Conservation (phyloP, 148 eudicot species). For the Diospyros lotus region DNA sequence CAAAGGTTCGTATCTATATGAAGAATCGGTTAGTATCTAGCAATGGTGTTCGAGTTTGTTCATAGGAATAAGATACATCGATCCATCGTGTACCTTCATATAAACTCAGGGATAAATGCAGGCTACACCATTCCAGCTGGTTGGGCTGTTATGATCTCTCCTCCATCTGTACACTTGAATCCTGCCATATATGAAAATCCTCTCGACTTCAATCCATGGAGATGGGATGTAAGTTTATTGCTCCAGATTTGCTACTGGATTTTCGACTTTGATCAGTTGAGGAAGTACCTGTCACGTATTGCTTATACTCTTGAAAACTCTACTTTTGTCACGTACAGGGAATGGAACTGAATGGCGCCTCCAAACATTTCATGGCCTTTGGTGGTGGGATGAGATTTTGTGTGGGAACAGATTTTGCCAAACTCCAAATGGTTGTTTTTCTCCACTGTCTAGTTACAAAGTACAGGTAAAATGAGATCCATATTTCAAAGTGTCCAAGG, state of each 20-base stretch:
- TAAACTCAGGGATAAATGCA: conserved; percentile 22
- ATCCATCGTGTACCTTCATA: conserved; percentile 10
- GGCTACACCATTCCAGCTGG: conserved; percentile 87
- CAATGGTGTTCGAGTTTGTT: background rate
- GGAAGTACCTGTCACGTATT: background rate
- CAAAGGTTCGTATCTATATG: conserved; percentile 37
- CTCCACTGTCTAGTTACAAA: conserved; percentile 77
- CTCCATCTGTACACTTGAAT: conserved; percentile 79
- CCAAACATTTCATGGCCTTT: conserved; percentile 84
- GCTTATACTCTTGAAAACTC: background rate
- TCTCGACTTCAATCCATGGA: conserved; percentile 71
- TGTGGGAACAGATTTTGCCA: conserved; percentile 75
- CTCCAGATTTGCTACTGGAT: background rate
- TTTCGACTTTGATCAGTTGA: background rate
- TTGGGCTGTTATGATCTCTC: conserved; percentile 89
- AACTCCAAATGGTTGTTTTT: conserved; percentile 73
- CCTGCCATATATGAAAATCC: conserved; percentile 65
- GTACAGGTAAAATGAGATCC: conserved; percentile 40
- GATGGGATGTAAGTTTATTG: conserved; percentile 66
- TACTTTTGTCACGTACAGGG: conserved; percentile 30
- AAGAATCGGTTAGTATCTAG: background rate
- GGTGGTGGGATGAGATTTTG: conserved; percentile 91
- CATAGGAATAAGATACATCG: background rate
- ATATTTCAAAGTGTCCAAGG: background rate
- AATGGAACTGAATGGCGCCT: conserved; percentile 51